Percentiles rank a stretch among this genome's conserved stretches.
Evolutionary conservation across 1,284 basidiomycete species (phyloP).

Genomic region (Flammula alnicola): DNA sequence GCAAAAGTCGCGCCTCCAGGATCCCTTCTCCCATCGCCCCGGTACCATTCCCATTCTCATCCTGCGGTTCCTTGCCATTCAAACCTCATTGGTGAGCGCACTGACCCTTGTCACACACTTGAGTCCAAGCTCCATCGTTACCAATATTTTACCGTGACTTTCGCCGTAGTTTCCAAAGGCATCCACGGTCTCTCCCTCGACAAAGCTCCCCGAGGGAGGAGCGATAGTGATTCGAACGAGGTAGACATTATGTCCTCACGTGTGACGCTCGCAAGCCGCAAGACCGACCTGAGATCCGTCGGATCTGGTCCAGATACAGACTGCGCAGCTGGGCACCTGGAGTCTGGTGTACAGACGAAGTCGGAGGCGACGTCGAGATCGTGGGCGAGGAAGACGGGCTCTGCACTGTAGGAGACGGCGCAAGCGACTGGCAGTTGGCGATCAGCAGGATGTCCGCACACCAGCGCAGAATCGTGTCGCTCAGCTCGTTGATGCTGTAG

Average conservation of each 20-base stretch:
- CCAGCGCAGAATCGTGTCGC: constrained; percentile 73
- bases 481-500: constrained; percentile 66
- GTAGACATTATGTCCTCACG: constrained; percentile 76
- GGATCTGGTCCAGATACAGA: constrained; percentile 61
- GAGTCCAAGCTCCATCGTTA: constrained; percentile 72
- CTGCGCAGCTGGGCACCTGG: constrained; percentile 40
- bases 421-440: constrained; percentile 50
- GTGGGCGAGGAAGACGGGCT: constrained; percentile 25
- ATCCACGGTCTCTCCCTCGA: constrained; percentile 61
- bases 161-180: constrained; percentile 66
- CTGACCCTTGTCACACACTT: constrained; percentile 59
- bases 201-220: constrained; percentile 50
- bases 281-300: constrained; percentile 64
- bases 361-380: constrained; percentile 22
- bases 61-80: too few relatives aligned
- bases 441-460: constrained; percentile 66
- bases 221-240: constrained; percentile 67
- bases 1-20: constrained; percentile 62
- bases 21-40: constrained; percentile 37
- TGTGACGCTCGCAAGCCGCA: constrained; percentile 60
- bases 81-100: constrained; percentile 13
- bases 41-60: constrained; percentile 13
- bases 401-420: constrained; percentile 22
- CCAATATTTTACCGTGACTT: constrained; percentile 55
- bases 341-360: constrained; percentile 19